Evolutionary conservation across 1,284 basidiomycete genomes (phyloP), one percentile per base, ranked within the genome.

Genomic region (Heterobasidion occidentale): DNA sequence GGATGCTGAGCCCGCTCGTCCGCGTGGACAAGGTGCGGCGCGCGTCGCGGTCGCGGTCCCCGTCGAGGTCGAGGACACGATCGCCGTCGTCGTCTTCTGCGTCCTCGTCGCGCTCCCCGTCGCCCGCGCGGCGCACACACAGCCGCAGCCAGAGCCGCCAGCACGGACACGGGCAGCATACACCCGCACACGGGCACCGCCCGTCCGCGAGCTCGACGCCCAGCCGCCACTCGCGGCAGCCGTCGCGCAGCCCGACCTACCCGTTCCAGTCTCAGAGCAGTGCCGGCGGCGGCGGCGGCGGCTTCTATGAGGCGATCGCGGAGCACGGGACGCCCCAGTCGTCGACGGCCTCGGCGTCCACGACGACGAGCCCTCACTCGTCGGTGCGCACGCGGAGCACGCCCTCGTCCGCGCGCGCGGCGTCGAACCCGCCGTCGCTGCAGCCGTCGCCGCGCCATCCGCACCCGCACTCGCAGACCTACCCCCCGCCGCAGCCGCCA

Each of bases 1-100:
- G 68, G 47, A 71, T 83, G n/a, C 72, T 87, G 34, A 80, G 75
- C 58, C 82, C 80, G 0, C 67, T 83, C 33, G 63, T 79, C 7
- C 67, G 75, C 17, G 61, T 66, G n/a, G 71, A 70, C 3, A 72
- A 73, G 19, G 44, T 54, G 14, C 45, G 34, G 11, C 33, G 19
- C 17, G 34, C 15, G 46, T 17, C 36, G 51, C n/a, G 9, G 7
- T 54, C 53, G 69, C n/a, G 62, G 56, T 9, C 60, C 57, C 50
- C 47, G 47, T 56, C 44, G 58, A 54, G 59, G n/a, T 12, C 27
- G 49, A 35, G 19, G 9, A 35, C 15, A 1, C 49, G 14, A 3
- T 33, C 36, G 8, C 17, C 11, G 8, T 14, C 12, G 35, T 38
- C 50, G 33, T 6, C 19, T 4, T 45, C n/a, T 44, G 14, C 38